These are phyloP conservation scores for Mucor indicus DNA, from an alignment of 371 early-diverging fungal genomes.

Conservation along the genomic window DNA sequence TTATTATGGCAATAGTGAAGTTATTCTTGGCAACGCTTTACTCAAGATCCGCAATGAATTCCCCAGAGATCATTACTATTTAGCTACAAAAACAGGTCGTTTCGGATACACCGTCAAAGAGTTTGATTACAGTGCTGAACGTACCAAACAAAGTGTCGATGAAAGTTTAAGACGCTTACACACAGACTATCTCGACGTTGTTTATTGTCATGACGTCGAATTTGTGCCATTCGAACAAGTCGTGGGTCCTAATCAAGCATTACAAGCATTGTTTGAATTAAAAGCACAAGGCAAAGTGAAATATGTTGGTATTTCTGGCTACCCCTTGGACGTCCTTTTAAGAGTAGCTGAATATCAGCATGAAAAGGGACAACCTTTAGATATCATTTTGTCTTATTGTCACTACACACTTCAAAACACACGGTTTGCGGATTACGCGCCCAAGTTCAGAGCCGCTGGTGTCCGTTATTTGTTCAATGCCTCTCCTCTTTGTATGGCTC, in stretches of 20 bases:
- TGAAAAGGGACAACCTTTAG: constrained; percentile 60
- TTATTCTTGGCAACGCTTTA: constrained; percentile 68
- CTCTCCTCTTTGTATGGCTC: constrained; percentile 78
- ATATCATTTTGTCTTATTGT: constrained; percentile 71
- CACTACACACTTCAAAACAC: constrained; percentile 76
- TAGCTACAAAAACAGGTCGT: constrained; percentile 78
- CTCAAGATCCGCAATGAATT: constrained; percentile 43
- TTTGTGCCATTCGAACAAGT: constrained; percentile 64
- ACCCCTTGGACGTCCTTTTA: constrained; percentile 68
- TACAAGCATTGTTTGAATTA: constrained; percentile 64
- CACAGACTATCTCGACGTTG: constrained; percentile 74
- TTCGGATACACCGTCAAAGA: constrained; percentile 63
- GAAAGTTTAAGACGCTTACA: constrained; percentile 65
- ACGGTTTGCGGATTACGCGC: constrained; percentile 51
- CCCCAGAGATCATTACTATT: constrained; percentile 63
- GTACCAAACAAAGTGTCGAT: constrained; percentile 52
- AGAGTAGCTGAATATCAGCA: constrained; percentile 65
- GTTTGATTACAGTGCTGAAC: constrained; percentile 67
- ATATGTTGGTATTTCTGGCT: constrained; percentile 75
- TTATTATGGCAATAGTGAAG: constrained; percentile 73
- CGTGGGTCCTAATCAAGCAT: constrained; percentile 54
- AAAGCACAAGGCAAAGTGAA: constrained; percentile 66
- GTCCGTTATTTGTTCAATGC: constrained; percentile 66
- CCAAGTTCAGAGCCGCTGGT: constrained; percentile 55
- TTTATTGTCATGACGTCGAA: constrained; percentile 80